These are phyloP conservation scores for Amesomyces nigricolor DNA, from an alignment of 2,329 filamentous ascomycete genomes.

Conservation along the genomic window DNA sequence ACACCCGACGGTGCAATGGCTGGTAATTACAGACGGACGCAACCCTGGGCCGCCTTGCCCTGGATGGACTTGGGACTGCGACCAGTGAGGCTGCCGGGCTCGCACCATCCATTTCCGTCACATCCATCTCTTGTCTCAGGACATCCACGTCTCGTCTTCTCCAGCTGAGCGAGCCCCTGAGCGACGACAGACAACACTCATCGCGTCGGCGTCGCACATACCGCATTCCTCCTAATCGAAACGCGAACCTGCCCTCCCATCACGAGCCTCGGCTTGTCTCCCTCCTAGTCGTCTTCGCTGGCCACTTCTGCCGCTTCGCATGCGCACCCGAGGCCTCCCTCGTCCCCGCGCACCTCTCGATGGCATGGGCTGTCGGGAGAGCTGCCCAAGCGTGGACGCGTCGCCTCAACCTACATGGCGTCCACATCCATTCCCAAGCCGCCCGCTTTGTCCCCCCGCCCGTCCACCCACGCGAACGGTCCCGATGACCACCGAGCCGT, in stretches of 20 bases:
- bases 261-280: no score
- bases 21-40: no score
- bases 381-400: slow-evolving; percentile 15
- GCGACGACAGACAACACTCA: no score
- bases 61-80: no score
- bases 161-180: no score
- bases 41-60: no score
- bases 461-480: slow-evolving; percentile 1
- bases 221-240: background rate
- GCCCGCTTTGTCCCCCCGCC: background rate
- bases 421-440: slow-evolving; percentile 2
- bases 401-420: slow-evolving; percentile 12
- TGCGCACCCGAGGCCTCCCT: slow-evolving; percentile 7
- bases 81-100: no score
- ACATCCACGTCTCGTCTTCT: no score
- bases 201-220: no score
- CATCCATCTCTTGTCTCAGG: no score
- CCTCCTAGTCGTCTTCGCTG: background rate
- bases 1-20: no score
- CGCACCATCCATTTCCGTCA: no score
- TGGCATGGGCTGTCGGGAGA: slow-evolving; percentile 18
- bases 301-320: slow-evolving; percentile 4
- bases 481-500: background rate
- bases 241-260: background rate
- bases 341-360: slow-evolving; percentile 11